Evolutionary conservation across 345 rosid species (phyloP).

Genomic region (Populus deltoides): DNA sequence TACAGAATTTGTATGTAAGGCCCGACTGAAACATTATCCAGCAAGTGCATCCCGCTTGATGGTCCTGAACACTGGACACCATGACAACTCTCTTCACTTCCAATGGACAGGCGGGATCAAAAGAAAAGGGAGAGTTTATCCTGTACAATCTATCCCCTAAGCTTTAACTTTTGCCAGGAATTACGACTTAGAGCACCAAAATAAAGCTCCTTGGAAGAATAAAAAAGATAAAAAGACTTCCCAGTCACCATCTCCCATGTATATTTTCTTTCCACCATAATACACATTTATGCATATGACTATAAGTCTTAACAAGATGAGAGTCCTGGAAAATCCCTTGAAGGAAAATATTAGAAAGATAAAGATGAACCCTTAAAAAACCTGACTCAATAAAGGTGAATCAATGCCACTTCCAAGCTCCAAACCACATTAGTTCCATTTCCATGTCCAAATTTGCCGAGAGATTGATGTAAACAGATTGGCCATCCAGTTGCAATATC

Average conservation of each 20-base stretch:
- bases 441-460: background rate
- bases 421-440: background rate
- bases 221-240: constrained; percentile 26
- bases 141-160: constrained; percentile 35
- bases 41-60: background rate
- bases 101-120: background rate
- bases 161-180: constrained; percentile 19
- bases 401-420: constrained; percentile 6
- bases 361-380: constrained; percentile 19
- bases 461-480: background rate
- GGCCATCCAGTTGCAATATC: background rate
- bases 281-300: constrained; percentile 41
- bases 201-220: constrained; percentile 49
- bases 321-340: constrained; percentile 1
- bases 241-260: constrained; percentile 27
- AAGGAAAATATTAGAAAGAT: constrained; percentile 18
- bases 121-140: background rate
- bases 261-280: constrained; percentile 31
- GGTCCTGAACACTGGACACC: background rate
- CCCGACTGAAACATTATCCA: background rate
- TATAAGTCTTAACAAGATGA: constrained; percentile 13
- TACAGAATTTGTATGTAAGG: background rate
- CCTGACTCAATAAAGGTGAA: background rate
- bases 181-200: constrained; percentile 56
- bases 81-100: background rate